Percentiles rank a stretch among this genome's conserved stretches.
Evolutionary conservation across 208 protist species (phyloP).

Genomic region (Leishmania amazonensis): DNA sequence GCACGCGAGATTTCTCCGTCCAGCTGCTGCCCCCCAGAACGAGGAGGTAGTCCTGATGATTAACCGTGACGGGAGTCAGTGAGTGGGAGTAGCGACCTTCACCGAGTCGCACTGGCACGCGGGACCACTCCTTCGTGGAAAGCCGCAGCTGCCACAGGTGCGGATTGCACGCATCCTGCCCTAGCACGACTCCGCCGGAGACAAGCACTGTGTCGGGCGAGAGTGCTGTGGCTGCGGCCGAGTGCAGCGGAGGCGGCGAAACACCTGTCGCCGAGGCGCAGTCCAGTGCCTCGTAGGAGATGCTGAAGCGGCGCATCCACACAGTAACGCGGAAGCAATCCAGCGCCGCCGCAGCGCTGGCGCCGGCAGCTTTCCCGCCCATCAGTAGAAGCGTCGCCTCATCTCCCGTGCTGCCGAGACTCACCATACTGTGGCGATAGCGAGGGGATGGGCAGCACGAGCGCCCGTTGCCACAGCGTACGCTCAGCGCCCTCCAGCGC

Average conservation of each 20-base stretch:
- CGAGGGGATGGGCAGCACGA: slow-evolving; percentile 4
- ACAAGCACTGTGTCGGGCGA: slow-evolving; percentile 22
- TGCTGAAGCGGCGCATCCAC: neutral
- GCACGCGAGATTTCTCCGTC: slow-evolving; percentile 28
- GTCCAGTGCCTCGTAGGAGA: slow-evolving; percentile 17
- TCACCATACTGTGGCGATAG: slow-evolving; percentile 28
- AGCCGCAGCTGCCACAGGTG: slow-evolving; percentile 26
- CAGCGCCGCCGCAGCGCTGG: neutral
- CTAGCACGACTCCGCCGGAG: slow-evolving; percentile 13
- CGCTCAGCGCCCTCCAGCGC: slow-evolving; percentile 24
- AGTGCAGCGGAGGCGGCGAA: slow-evolving; percentile 49
- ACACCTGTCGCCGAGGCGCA: neutral
- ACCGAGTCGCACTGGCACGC: slow-evolving; percentile 11
- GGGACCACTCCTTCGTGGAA: slow-evolving; percentile 12
- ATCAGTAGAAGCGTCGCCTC: slow-evolving; percentile 51
- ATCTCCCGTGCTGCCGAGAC: slow-evolving; percentile 1
- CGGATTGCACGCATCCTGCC: slow-evolving; percentile 16
- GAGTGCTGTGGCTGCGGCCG: slow-evolving; percentile 38
- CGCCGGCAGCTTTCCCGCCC: slow-evolving; percentile 45
- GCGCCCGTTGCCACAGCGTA: neutral
- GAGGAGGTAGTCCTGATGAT: slow-evolving; percentile 40
- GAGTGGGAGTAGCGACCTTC: slow-evolving; percentile 70
- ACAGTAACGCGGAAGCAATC: slow-evolving; percentile 27
- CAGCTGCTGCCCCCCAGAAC: slow-evolving; percentile 66
- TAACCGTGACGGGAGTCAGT: slow-evolving; percentile 43